Base-by-base conservation (phyloP, 2,329 filamentous ascomycete genomes). In the Truncatella angustata region DNA sequence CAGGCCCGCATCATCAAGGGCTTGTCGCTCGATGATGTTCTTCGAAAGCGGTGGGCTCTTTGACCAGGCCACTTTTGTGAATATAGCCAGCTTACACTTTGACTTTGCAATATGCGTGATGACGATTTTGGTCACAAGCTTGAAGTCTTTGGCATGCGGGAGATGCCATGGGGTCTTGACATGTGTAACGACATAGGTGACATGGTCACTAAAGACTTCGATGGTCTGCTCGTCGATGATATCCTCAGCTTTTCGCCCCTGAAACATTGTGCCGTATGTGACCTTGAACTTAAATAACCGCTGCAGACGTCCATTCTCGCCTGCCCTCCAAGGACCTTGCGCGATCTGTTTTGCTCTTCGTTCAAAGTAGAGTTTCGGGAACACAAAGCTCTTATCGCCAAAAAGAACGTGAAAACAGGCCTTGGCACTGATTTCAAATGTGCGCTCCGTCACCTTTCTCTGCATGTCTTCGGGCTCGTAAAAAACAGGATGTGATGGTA, bases 371-470 rank as follows among this genome's bases (percentile, higher is more conserved):
- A 97, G 77, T 63, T 93, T 85, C 61, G 94, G 91, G 72, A 97
- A 99, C 35, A 97, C 86, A 30, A 92, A 90, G 66, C 90, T 96
- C 72, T 93, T 96, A 70, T 99, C 94, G 34, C 94, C 94, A 69
- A 97, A 99, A 48, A 99, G 80, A 14, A 97, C 90, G 65, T 97
- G 93, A 69, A 97, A 99, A 53, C 96, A 85, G 0, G 90, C 91
- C 69, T 99, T 97, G 43, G 94, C 88, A 56, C 90, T 95, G 55
- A 97, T 86, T 59, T 95, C 88, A 67, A 96, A 96, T 58, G 91
- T 82, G 55, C 89, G 84, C 67, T 96, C 90, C 1, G 89, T 83
- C 6, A 87, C 86, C 58, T 87, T 80, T 57, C 82, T 79, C 49
- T 86, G 83, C 82, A 96, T 92, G 49, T 87, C 90, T 55, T 88